A percentile compares a stretch with the other conserved stretches of the same genome.
Conservation (phyloP, 495 filamentous ascomycete species). For the Staphylotrichum tortipilum region DNA sequence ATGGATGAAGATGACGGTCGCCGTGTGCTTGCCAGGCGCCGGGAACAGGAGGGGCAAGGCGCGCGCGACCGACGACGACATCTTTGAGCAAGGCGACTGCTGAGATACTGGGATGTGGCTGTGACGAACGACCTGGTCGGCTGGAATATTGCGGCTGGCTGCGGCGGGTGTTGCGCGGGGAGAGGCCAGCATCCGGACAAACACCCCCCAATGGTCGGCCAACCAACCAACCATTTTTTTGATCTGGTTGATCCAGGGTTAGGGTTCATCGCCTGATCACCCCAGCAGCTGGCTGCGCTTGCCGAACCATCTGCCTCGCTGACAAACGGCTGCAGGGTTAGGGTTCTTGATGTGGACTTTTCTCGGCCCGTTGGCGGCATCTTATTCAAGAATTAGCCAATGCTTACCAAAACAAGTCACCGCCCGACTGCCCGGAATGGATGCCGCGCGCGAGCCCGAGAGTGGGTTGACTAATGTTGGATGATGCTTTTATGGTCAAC, state of each 20-base stretch:
- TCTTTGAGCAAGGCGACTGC: slow-evolving; percentile 3
- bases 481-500: background rate
- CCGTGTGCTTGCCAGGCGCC: slow-evolving; percentile 82
- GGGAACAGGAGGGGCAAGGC: slow-evolving; percentile 58
- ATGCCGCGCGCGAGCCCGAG: background rate
- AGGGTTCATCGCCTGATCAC: too few species aligned
- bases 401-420: slow-evolving; percentile 4
- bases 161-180: too few species aligned
- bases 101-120: background rate
- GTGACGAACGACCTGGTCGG: background rate
- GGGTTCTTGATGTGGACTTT: background rate
- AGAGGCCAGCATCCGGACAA: too few species aligned
- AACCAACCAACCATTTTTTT: too few species aligned
- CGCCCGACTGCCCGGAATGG: background rate
- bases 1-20: slow-evolving; percentile 89
- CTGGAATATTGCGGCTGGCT: too few species aligned
- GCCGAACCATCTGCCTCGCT: too few species aligned
- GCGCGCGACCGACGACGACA: slow-evolving; percentile 28
- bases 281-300: too few species aligned
- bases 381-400: background rate
- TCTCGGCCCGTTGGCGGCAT: background rate
- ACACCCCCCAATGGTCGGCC: too few species aligned
- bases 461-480: background rate
- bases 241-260: too few species aligned
- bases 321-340: too few species aligned